Evolutionary conservation across 2,329 filamentous ascomycete genomes (phyloP), one percentile per base, ranked within the genome.

Genomic region (Aphanocladium album): DNA sequence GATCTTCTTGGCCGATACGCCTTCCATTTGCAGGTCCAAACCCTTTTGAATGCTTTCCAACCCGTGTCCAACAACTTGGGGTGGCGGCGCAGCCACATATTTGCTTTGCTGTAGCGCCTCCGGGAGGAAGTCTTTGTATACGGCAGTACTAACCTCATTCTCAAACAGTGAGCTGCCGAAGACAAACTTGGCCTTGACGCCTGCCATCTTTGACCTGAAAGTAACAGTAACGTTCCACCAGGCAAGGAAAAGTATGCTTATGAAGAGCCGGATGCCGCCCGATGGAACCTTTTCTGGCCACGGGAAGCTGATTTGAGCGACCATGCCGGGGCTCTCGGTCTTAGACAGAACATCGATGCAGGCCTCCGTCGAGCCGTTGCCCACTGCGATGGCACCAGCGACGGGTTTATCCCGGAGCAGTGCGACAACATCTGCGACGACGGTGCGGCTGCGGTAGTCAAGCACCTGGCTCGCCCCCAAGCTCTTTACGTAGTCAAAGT

Each of bases 401-500:
- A 57, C 30, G 6, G 25, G 21, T 17, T 47, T 51, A 43, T 41
- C 27, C 23, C 39, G 16, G 16, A 62, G 43, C 8, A 56, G 37
- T 2, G n/a, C 14, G 9, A 63, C 53, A 17, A 68, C 54, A 27
- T 68, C 63, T 7, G 54, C 56, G 19, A 62, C 60, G 11, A 63
- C 30, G 1, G 62, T 63, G 3, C 33, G 54, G 62, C 60, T 61
- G 56, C 57, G 35, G 33, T 81, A 78, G 67, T 81, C 78, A 57
- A 79, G 78, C 1, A 75, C 74, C 5, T 71, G 64, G 4, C 57
- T 65, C 2, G 77, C 78, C 1, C 80, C 80, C 0, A 81, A 71
- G 3, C 62, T 62, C 64, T 73, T 74, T 11, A 76, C 65, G 56
- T 72, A 71, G 1, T 71, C 72, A n/a, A 75, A 73, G 64, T 80